phyloP scores from a whole-genome alignment of 768 basidiomycete species.

The Leccinum truebloodii region DNA sequence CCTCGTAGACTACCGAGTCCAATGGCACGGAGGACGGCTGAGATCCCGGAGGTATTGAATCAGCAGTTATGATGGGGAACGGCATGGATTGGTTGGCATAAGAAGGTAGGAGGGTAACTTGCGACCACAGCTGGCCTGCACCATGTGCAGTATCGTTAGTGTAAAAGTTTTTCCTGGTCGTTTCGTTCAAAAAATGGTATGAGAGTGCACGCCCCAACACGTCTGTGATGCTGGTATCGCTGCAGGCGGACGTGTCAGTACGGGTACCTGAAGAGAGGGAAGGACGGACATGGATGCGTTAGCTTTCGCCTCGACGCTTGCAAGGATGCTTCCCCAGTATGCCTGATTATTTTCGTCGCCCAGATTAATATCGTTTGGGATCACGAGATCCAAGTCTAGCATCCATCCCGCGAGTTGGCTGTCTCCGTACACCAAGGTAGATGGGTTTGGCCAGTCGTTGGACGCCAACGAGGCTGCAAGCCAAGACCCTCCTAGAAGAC shows the following conservation, averaged over 20 bases:
- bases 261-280: background rate
- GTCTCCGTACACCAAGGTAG: constrained; percentile 62
- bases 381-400: constrained; percentile 55
- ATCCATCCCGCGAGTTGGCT: constrained; percentile 53
- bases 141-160: constrained; percentile 60
- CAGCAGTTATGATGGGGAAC: constrained; percentile 65
- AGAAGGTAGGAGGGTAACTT: constrained; percentile 49
- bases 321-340: constrained; percentile 55
- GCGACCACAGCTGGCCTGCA: constrained; percentile 72
- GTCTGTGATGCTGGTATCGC: constrained; percentile 66
- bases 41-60: constrained; percentile 51
- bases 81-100: constrained; percentile 55
- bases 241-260: constrained; percentile 21
- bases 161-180: constrained; percentile 58
- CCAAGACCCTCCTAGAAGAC: constrained; percentile 61
- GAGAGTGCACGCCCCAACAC: constrained; percentile 64
- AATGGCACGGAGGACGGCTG: constrained; percentile 41
- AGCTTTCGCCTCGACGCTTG: constrained; percentile 58
- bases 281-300: constrained; percentile 49
- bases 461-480: constrained; percentile 60
- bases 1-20: constrained; percentile 58
- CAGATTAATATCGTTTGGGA: constrained; percentile 51
- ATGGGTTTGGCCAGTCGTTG: constrained; percentile 61
- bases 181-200: constrained; percentile 74
- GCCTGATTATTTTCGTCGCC: constrained; percentile 48